These are phyloP conservation scores for Curvularia sp. DNA, from an alignment of 2,329 filamentous ascomycete genomes.

Conservation along the genomic window DNA sequence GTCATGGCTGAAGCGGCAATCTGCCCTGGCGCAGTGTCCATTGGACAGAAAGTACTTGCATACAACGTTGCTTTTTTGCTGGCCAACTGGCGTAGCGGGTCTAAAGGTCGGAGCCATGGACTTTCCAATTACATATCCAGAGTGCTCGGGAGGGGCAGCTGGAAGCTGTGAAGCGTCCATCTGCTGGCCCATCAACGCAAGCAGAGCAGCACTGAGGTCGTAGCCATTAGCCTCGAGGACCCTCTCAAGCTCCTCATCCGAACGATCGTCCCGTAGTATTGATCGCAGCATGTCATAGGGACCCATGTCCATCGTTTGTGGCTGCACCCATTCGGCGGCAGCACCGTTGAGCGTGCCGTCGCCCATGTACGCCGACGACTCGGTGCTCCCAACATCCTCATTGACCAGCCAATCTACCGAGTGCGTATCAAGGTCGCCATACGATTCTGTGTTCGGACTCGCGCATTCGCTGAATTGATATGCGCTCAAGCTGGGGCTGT, in stretches of 20 bases:
- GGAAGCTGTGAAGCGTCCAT: constrained; percentile 59
- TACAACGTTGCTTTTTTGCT: constrained; percentile 83
- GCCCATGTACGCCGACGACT: constrained; percentile 74
- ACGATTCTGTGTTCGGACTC: constrained; percentile 81
- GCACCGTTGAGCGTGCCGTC: constrained; percentile 78
- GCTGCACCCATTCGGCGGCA: constrained; percentile 77
- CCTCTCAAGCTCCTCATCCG: constrained; percentile 94
- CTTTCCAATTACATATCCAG: constrained; percentile 82
- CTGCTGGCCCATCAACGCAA: constrained; percentile 82
- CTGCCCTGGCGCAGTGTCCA: constrained; percentile 92
- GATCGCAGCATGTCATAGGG: constrained; percentile 98
- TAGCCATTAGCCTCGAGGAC: constrained; percentile 89
- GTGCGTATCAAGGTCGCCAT: constrained; percentile 89
- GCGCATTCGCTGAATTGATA: constrained; percentile 86
- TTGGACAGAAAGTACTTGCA: constrained; percentile 98
- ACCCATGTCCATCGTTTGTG: constrained; percentile 85
- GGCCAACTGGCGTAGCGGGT: constrained; percentile 76
- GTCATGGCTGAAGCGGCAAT: constrained; percentile 97
- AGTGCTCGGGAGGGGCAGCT: constrained; percentile 62
- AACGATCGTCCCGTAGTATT: constrained; percentile 85
- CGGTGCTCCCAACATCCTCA: constrained; percentile 82
- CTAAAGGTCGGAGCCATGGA: constrained; percentile 77
- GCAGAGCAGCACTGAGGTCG: constrained; percentile 90
- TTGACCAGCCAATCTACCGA: constrained; percentile 96
- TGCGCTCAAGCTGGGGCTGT: constrained; percentile 91